Conservation (phyloP, 192 early-diverging fungal genomes). For the Glomus cerebriforme region DNA sequence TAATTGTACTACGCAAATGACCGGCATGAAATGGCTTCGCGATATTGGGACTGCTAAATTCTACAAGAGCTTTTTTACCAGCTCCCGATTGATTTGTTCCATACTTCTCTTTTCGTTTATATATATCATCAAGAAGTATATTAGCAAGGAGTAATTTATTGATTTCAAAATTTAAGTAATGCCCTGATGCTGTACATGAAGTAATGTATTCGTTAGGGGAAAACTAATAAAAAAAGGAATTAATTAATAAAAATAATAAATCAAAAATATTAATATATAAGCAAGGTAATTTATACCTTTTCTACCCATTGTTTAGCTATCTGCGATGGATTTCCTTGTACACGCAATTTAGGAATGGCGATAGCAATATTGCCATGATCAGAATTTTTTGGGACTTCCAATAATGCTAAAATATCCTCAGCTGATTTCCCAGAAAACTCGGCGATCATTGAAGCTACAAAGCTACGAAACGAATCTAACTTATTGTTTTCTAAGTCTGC, state of each 20-base stretch:
- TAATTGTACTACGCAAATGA: conserved; percentile 96
- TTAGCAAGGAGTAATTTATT: conserved; percentile 55
- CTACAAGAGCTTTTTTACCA: conserved; percentile 83
- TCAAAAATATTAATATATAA: not conserved
- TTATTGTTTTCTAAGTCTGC: conserved; percentile 51
- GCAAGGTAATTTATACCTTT: conserved; percentile 36
- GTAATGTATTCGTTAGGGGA: conserved; percentile 58
- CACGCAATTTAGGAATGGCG: conserved; percentile 64
- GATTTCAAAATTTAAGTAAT: conserved; percentile 79
- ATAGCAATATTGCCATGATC: conserved; percentile 73
- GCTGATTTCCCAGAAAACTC: conserved; percentile 49
- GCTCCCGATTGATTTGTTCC: conserved; percentile 66
- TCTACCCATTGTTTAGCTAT: conserved; percentile 65
- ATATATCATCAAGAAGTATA: conserved; percentile 58
- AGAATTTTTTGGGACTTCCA: conserved; percentile 61
- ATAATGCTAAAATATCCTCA: conserved; percentile 52
- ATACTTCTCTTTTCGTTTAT: conserved; percentile 53
- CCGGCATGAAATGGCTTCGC: conserved; percentile 99
- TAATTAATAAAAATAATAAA: not conserved
- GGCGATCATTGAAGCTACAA: conserved; percentile 62
- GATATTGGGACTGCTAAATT: conserved; percentile 96
- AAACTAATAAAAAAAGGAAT: conserved; percentile 45
- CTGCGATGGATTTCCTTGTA: conserved; percentile 71
- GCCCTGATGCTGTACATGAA: conserved; percentile 56
- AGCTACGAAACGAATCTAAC: conserved; percentile 64